phyloP scores from a whole-genome alignment of 176 grass and related monocot species.

The Rhipidocladum racemiflorum region DNA sequence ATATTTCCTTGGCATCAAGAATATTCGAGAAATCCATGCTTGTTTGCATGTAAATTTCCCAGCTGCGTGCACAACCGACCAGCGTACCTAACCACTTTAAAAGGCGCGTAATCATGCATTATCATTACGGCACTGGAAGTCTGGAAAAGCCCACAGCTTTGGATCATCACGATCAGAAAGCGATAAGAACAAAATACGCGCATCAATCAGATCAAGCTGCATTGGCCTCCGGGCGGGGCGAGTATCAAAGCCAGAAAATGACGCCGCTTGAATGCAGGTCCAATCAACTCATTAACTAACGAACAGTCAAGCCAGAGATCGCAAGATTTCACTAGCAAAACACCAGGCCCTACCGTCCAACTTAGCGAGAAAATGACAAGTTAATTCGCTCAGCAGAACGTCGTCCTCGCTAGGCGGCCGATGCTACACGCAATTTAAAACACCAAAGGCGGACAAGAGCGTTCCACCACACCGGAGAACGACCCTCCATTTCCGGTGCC shows the following conservation, averaged over 20 bases:
- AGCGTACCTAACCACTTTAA: not conserved
- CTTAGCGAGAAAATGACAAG: not conserved
- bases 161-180: not conserved
- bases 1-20: not conserved
- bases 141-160: not conserved
- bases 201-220: not conserved
- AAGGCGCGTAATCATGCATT: not conserved
- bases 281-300: too few relatives aligned
- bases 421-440: not conserved
- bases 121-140: not conserved
- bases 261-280: not conserved
- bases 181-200: not conserved
- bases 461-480: not conserved
- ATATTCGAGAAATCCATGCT: not conserved
- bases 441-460: not conserved
- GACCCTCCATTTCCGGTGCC: not conserved
- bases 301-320: not conserved
- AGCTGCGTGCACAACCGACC: not conserved
- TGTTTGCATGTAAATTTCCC: not conserved
- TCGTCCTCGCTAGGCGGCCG: not conserved
- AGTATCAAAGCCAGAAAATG: not conserved
- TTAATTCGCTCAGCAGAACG: slow-evolving; percentile 1
- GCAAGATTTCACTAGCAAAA: not conserved
- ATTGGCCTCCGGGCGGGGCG: not conserved
- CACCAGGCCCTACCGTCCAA: not conserved